Percentiles rank a stretch among this genome's conserved stretches.
Evolutionary conservation across 106 monocot genomes (phyloP).

Genomic region (Allium cepa): DNA sequence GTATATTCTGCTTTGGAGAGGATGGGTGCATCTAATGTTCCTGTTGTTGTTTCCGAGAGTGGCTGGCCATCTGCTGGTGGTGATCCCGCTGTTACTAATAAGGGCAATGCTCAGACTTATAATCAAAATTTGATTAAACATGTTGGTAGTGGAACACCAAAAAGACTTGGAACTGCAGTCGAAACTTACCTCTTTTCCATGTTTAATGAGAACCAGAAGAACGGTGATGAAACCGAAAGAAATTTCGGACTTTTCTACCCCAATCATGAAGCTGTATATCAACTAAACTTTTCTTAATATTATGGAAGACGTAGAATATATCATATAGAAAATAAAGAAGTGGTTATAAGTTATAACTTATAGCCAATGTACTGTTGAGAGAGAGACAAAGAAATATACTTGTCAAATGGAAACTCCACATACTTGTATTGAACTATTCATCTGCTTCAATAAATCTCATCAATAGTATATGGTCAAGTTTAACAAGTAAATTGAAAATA

Average conservation of each 20-base stretch:
- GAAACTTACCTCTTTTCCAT: conserved; percentile 12
- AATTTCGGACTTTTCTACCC: conserved; percentile 14
- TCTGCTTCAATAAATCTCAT: too few relatives aligned
- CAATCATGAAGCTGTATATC: neutral
- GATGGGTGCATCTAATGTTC: neutral
- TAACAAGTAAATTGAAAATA: too few relatives aligned
- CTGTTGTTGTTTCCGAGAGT: conserved; percentile 6
- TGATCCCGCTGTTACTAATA: neutral
- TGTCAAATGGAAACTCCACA: too few relatives aligned
- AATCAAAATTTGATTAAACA: conserved; percentile 2
- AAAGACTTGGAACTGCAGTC: neutral
- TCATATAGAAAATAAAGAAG: too few relatives aligned
- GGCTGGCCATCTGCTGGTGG: conserved; percentile 17
- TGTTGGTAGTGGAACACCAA: conserved; percentile 6
- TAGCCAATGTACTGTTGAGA: too few relatives aligned
- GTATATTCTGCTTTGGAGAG: too few relatives aligned
- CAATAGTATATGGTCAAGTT: too few relatives aligned
- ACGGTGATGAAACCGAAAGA: conserved; percentile 1
- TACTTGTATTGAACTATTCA: too few relatives aligned
- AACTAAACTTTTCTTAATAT: neutral
- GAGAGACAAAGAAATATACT: too few relatives aligned
- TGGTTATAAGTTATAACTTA: too few relatives aligned
- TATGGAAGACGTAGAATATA: too few relatives aligned
- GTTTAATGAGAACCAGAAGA: conserved; percentile 14
- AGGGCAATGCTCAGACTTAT: conserved; percentile 6